A percentile compares a stretch with the other conserved stretches of the same genome.
phyloP scores from a whole-genome alignment of 768 basidiomycete genomes.

The Panellus pusillus region DNA sequence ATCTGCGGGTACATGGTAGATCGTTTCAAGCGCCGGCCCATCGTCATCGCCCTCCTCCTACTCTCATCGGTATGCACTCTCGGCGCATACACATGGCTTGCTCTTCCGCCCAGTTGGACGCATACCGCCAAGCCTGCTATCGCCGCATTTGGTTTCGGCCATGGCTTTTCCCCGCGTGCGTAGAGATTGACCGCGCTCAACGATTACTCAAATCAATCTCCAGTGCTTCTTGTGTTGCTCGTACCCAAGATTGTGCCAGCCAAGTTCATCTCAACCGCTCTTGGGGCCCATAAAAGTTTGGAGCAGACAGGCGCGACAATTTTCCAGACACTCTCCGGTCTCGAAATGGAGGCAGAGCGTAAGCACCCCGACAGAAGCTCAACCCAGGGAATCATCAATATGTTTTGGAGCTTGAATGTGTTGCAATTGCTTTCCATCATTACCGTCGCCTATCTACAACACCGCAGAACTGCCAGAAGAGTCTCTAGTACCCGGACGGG shows the following conservation, averaged over 20 bases:
- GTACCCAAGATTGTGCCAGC: constrained; percentile 70
- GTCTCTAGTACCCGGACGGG: neutral
- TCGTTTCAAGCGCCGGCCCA: constrained; percentile 51
- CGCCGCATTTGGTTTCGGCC: constrained; percentile 59
- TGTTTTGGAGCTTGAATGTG: constrained; percentile 44
- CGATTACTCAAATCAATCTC: neutral
- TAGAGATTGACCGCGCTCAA: constrained; percentile 6
- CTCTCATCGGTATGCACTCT: constrained; percentile 61
- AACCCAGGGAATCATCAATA: constrained; percentile 13
- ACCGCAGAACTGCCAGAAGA: constrained; percentile 20
- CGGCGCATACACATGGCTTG: constrained; percentile 66
- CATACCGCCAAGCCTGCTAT: constrained; percentile 61
- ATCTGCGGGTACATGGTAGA: constrained; percentile 72
- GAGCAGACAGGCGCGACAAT: constrained; percentile 76
- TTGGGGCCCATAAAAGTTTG: constrained; percentile 77
- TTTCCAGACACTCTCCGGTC: constrained; percentile 71
- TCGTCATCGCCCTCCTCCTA: constrained; percentile 58
- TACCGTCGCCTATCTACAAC: constrained; percentile 49
- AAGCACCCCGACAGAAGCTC: constrained; percentile 25
- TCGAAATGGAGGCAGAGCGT: constrained; percentile 49
- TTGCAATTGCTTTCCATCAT: constrained; percentile 55
- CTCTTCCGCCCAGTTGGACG: constrained; percentile 58
- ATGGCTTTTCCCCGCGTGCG: constrained; percentile 73
- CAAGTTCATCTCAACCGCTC: constrained; percentile 75
- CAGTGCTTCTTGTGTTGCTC: constrained; percentile 72